Evolutionary conservation across 1,284 basidiomycete species (phyloP), one percentile per base, ranked within the genome.

Genomic region (Ceratobasidium sp.): DNA sequence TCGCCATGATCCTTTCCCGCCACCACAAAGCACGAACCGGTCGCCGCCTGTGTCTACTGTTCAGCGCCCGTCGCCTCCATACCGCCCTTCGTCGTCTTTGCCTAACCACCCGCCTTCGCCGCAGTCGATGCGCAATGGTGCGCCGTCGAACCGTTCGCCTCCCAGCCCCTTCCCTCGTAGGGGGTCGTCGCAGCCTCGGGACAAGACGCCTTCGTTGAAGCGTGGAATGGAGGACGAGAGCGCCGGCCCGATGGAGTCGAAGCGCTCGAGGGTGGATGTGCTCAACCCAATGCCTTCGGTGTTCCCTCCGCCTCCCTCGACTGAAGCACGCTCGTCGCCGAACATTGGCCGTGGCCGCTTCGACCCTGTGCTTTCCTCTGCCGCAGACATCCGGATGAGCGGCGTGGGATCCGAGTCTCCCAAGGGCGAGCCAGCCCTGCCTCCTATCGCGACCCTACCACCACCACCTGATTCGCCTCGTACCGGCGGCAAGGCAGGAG

Each of bases 261-360:
- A 92, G 82, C 88, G 90, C 13, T 83, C 87, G 14, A 83, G 90
- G 49, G 80, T 91, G 28, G 90, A 90, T 35, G 81, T 82, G n/a
- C 80, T 84, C 41, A 86, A 85, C 50, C 73, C 59, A 32, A 50
- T 72, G 41, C 41, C 72, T 8, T 21, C 16, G 14, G 67, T 59
- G 9, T 70, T 70, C 32, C 67, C 67, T 6, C 66, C 66, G 8
- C 66, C 66, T 4, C 66, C 74, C 14, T 75, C 74, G 55, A 69
- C 73, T 18, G 74, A 75, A 18, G 58, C 72, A 6, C 26, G 74
- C 13, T 71, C 72, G 49, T 69, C 62, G 6, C 66, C 32, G 26
- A 67, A 64, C 47, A 38, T 69, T 18, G 38, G 64, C 30, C 23
- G 61, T 13, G 38, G 64, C 23, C 74, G 72, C 13, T 62, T 59